Evolutionary conservation across 2,329 filamentous ascomycete genomes (phyloP), one percentile per base, ranked within the genome.

Genomic region (Penicillium janthinellum): DNA sequence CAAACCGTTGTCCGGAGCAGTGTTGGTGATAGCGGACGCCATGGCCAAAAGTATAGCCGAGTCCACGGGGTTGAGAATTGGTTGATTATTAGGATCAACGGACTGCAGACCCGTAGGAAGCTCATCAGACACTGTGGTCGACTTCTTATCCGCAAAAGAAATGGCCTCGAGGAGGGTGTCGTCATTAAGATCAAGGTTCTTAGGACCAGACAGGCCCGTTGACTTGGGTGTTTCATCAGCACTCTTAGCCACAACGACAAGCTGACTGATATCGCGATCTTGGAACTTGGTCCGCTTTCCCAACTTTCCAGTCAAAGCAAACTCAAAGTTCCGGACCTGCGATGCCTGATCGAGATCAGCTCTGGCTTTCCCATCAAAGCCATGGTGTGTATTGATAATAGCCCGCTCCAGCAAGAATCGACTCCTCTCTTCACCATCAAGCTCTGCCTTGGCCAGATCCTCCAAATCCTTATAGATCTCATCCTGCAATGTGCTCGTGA

Each of bases 121-220:
- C 38, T 81, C 76, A 5, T 81, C 77, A 44, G 73, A 71, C 11
- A 77, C 67, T 0, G 70, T 71, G 67, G 76, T 70, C 1, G 70
- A 68, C 37, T 78, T 75, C 28, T 75, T 74, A 56, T 87, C 84
- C 0, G 86, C 84, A 70, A 97, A 99, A 0, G 89, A 84, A 41
- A 99, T 94, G 3, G 87, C 86, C 73, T 99, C 95, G 1, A 98
- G 82, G 0, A 99, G 82, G 0, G 95, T 98, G 72, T 99, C 95
- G 68, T 99, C 91, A 71, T 98, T 96, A 3, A 98, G 79, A 38
- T 90, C 84, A 14, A 98, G 75, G 2, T 89, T 88, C 67, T 89
- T 84, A 0, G 92, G 92, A 45, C 76, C 78, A 2, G 77, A 76
- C 4, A 72, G 68, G 20, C 67, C 63, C 5, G 64, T 55, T 17